Evolutionary conservation across 2,329 filamentous ascomycete species (phyloP), one percentile per base, ranked within the genome.

Genomic region (Venturia aucupariae): DNA sequence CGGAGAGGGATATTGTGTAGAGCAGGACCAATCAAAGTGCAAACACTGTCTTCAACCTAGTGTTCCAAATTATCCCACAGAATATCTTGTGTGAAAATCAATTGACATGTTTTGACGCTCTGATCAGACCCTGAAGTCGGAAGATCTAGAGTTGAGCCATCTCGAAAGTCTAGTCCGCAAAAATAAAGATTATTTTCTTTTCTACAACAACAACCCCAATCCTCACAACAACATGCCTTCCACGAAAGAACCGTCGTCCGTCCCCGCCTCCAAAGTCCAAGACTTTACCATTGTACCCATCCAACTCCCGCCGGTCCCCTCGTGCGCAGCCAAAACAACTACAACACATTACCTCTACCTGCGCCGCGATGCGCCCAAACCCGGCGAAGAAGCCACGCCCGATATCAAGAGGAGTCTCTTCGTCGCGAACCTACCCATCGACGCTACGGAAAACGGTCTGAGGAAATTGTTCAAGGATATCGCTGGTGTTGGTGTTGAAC

Each of bases 261-360:
- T 62, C 15, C 41, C 61, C n/a, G n/a, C n/a, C 22, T n/a, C 61
- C 22, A 62, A 62, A 62, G n/a, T 62, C 42, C 61, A 62, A 62
- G 46, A 62, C 24, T 54, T 62, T 30, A 38, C 32, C 24, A 78
- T 89, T 64, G 82, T 96, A 1, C 85, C 89, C 0, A 77, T 96
- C 22, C 81, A 82, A 19, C 82, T 93, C 60, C 85, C 87, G 4
- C 73, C 84, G 19, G 75, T 82, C n/a, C 77, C 86, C 0, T 84
- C 88, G 1, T 89, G 83, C 65, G 83, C 86, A 30, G 76, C 81
- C 51, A 75, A 82, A 54, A 82, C 86, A 65, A 48, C 61, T n/a
- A n/a, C n/a, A n/a, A 41, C 85, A 84, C 94, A 97, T 78, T 90
- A 92, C 76, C 80, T 97, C 71, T 96, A 96, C 78, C 78, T 97